Evolutionary conservation across 2,329 filamentous ascomycete species (phyloP), one percentile per base, ranked within the genome.

Genomic region (Rhynchosporium graminicola): DNA sequence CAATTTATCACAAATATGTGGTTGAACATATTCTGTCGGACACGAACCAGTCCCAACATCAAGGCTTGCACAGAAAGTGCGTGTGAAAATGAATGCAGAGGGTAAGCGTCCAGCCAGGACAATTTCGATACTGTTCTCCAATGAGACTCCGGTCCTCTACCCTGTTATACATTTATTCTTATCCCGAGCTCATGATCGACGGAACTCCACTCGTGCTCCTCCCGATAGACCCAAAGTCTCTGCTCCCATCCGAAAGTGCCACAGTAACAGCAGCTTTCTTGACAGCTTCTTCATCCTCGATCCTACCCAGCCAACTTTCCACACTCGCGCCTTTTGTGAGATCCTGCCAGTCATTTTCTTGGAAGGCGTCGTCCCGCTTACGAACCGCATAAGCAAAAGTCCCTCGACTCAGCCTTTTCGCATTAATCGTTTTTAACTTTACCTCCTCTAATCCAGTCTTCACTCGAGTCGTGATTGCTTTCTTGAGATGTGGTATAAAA

Each of bases 341-440:
- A 31, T 58, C 43, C 45, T 48, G 20, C 20, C 28, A 12, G 10
- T 50, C 31, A 5, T 29, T 12, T 47, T 48, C 56, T 8, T 50
- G 43, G n/a, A 48, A 58, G 2, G 43, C 56, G 13, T 58, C 56
- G 5, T 58, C 56, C 43, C 56, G 31, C 45, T 58, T 58, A 3
- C 45, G 56, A 15, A 48, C 40, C 56, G 56, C 56, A 15, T 58
- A 58, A 31, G 56, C 43, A 42, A 59, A 59, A 3, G 47, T 52
- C 4, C 57, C 47, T n/a, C 36, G 26, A 45, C 38, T 43, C 8
- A 42, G 29, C 13, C 46, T 20, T 28, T 59, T 59, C 46, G 57
- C 33, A 10, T 51, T 51, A 38, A 51, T 59, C 3, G 57, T 59
- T 36, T 59, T 59, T 26, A 59, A 13, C 42, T 43, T 59, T 9